These are phyloP conservation scores for Colletotrichum abscissum DNA, from an alignment of 2,329 filamentous ascomycete species.

Conservation along the genomic window DNA sequence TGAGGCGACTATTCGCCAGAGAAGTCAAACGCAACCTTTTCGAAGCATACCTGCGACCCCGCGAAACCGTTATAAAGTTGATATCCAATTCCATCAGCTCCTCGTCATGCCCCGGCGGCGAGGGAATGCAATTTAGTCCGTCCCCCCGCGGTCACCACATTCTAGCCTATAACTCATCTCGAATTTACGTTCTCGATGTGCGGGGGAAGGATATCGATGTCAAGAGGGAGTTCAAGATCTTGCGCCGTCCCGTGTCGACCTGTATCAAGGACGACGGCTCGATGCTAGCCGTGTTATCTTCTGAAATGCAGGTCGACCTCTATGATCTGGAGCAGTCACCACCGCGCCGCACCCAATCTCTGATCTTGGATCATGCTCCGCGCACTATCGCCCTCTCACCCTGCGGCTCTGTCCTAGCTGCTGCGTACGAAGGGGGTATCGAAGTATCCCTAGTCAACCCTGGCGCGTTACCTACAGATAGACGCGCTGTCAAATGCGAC, in stretches of 20 bases:
- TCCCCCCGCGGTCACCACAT: conserved; percentile 81
- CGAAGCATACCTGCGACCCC: conserved; percentile 78
- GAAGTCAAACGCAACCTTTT: conserved; percentile 84
- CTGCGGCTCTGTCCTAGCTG: conserved; percentile 83
- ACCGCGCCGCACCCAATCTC: conserved; percentile 77
- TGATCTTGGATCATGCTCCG: conserved; percentile 83
- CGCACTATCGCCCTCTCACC: conserved; percentile 84
- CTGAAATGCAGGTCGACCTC: conserved; percentile 86
- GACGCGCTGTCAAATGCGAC: conserved; percentile 82
- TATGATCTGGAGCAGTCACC: conserved; percentile 76
- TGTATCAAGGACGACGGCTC: conserved; percentile 84
- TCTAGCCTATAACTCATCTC: conserved; percentile 85
- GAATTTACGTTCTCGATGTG: conserved; percentile 83
- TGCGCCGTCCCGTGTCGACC: conserved; percentile 78
- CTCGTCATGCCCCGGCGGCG: conserved; percentile 83
- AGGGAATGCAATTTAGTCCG: conserved; percentile 86
- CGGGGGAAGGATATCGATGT: conserved; percentile 70
- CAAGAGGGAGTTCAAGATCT: conserved; percentile 82
- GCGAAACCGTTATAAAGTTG: conserved; percentile 78
- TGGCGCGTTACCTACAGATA: conserved; percentile 71
- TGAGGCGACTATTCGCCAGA: conserved; percentile 74
- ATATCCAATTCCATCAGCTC: conserved; percentile 88
- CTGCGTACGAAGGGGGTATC: conserved; percentile 89
- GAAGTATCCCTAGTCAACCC: conserved; percentile 83
- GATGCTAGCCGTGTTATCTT: conserved; percentile 82